Conservation (phyloP, 495 filamentous ascomycete genomes). For the Talaromyces adpressus region DNA sequence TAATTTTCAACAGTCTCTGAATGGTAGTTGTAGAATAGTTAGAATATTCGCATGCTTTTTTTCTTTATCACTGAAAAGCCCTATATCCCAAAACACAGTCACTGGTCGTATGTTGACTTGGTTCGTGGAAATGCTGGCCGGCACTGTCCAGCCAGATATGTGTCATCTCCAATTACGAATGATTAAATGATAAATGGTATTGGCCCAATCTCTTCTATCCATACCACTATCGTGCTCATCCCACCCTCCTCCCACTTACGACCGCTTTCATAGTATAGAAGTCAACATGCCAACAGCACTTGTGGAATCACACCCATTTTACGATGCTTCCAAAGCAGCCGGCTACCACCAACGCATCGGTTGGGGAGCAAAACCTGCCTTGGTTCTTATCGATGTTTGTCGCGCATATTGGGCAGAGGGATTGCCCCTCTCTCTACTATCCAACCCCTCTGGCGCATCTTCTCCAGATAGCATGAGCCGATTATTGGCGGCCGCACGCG, state of each 20-base stretch:
- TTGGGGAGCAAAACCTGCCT: neutral
- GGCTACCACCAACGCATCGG: neutral
- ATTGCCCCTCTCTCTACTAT: neutral
- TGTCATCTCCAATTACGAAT: neutral
- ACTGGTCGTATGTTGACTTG: neutral
- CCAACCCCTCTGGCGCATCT: neutral
- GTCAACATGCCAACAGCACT: slow-evolving; percentile 1
- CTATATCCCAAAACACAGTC: neutral
- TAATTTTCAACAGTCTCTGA: neutral
- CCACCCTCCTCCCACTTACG: neutral
- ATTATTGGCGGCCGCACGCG: neutral
- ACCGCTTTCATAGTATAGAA: neutral
- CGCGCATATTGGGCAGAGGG: neutral
- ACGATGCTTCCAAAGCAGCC: neutral
- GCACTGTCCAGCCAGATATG: neutral
- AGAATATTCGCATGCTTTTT: neutral
- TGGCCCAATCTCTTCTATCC: neutral
- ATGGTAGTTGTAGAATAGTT: neutral
- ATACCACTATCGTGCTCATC: no score
- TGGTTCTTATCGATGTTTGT: neutral
- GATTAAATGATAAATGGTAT: no score
- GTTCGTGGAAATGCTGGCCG: neutral
- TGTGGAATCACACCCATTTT: slow-evolving; percentile 1
- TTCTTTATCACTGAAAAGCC: neutral
- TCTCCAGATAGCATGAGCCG: neutral